These are phyloP conservation scores for Fallopia convolvulus DNA, from an alignment of 148 eudicot genomes.

Conservation along the genomic window DNA sequence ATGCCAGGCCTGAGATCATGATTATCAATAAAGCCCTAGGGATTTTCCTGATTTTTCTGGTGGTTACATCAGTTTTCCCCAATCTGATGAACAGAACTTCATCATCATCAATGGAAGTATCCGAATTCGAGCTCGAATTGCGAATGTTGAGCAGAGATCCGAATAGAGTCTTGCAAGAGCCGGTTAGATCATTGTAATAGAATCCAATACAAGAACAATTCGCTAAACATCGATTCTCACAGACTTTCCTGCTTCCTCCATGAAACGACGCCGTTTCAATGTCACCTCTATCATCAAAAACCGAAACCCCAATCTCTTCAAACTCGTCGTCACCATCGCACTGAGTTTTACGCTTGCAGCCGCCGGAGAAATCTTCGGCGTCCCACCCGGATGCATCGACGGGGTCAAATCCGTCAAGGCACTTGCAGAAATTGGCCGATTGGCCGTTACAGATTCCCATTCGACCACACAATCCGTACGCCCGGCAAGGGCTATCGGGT, in stretches of 20 bases:
- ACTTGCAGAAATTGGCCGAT: slow-evolving; percentile 30
- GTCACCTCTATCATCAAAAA: slow-evolving; percentile 28
- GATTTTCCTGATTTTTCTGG: neutral
- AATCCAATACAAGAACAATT: slow-evolving; percentile 71
- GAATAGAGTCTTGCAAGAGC: slow-evolving; percentile 39
- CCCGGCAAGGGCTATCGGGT: slow-evolving; percentile 53
- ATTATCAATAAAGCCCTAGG: neutral
- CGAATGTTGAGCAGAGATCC: slow-evolving; percentile 51
- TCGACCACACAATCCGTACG: slow-evolving; percentile 54
- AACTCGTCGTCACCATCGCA: slow-evolving; percentile 39
- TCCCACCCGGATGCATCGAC: slow-evolving; percentile 35
- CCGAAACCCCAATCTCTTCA: slow-evolving; percentile 45
- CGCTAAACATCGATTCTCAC: slow-evolving; percentile 45
- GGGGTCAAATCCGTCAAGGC: slow-evolving; percentile 46
- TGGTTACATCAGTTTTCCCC: slow-evolving; percentile 1
- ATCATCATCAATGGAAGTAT: slow-evolving; percentile 18
- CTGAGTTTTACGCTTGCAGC: slow-evolving; percentile 31
- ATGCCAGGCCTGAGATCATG: neutral
- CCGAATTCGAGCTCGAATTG: slow-evolving; percentile 39
- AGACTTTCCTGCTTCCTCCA: slow-evolving; percentile 25
- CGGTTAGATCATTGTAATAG: slow-evolving; percentile 21
- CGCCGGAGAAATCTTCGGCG: slow-evolving; percentile 49
- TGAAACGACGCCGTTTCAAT: slow-evolving; percentile 25
- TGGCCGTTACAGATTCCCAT: slow-evolving; percentile 42
- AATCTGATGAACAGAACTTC: slow-evolving; percentile 46